Base-by-base conservation (phyloP, 306 rosid species). In the Pterocarpus santalinus region DNA sequence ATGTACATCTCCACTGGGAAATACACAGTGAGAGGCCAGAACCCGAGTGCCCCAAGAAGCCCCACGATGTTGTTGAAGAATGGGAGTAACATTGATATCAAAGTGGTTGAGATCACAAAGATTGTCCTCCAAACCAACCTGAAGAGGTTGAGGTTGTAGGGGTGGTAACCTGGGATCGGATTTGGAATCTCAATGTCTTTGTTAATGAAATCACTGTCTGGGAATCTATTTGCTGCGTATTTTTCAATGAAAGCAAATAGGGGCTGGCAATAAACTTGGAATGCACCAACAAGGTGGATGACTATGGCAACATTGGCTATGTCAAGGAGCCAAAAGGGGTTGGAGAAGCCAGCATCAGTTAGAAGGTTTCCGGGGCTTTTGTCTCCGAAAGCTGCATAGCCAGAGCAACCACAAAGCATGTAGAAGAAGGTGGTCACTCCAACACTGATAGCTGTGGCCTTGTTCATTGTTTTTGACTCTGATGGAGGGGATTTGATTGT, bases 1-100 rank as follows among this genome's bases (percentile, higher is more conserved):
- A 92, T 92, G 65, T 88, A 92, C 97, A 93, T 91, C 63, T 93
- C 92, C 76, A 93, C 97, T 0, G 97, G 97, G 82, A 91, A 91
- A 83, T 85, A 93, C 36, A 93, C 96, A 0, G 94, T 91, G 0
- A 89, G 83, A 1, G 97, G 97, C 97, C 97, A 93, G 77, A 93
- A 93, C 8, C 92, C 97, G 16, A 93, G 58, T 5, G 97, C 96
- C 7, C 97, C 97, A 36, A 93, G 91, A 64, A 93, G 91, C 22
- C 91, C 97, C 3, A 70, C 94, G 0, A 93, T 73, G 67, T 88
- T 94, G 36, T 91, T 93, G 77, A 93, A 93, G 81, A 93, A 93
- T 2, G 97, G 97, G 2, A 93, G 84, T 0, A 88, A 81, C 96
- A 93, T 93, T 28, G 97, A 88, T 60, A 91, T 71, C 16, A 91